Evolutionary conservation across 2,329 filamentous ascomycete species (phyloP).

Genomic region (Colletotrichum gigasporum): DNA sequence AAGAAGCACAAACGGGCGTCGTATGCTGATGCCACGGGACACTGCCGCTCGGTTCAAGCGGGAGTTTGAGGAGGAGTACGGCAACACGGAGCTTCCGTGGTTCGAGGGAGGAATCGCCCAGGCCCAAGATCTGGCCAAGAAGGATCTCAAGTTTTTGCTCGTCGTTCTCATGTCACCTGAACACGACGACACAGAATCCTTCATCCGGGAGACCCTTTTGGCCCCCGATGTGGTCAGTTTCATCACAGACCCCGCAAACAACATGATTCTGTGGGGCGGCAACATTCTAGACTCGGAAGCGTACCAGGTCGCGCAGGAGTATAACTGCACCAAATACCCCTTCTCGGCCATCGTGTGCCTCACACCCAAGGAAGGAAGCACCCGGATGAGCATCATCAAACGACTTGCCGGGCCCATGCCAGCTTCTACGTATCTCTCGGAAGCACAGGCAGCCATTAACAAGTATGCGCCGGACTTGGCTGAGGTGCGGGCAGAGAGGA

Average conservation of each 20-base stretch:
- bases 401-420: conserved; percentile 79
- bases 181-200: conserved; percentile 89
- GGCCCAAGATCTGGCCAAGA: conserved; percentile 89
- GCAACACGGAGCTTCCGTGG: conserved; percentile 76
- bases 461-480: conserved; percentile 81
- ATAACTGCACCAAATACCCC: conserved; percentile 92
- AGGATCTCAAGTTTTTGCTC: conserved; percentile 90
- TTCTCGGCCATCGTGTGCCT: conserved; percentile 89
- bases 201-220: conserved; percentile 84
- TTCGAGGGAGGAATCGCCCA: conserved; percentile 91
- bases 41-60: conserved; percentile 88
- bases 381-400: conserved; percentile 90
- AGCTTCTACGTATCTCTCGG: conserved; percentile 76
- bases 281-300: conserved; percentile 94
- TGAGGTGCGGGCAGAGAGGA: conserved; percentile 77
- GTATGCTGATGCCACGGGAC: conserved; percentile 84
- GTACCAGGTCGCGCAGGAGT: conserved; percentile 88
- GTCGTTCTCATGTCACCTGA: conserved; percentile 90
- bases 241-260: conserved; percentile 77
- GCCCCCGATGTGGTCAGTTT: conserved; percentile 78
- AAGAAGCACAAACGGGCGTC: conserved; percentile 73
- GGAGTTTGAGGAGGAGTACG: conserved; percentile 96
- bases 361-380: conserved; percentile 83
- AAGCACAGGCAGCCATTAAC: conserved; percentile 77
- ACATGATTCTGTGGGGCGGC: conserved; percentile 90